A percentile compares a stretch with the other conserved stretches of the same genome.
Evolutionary conservation across 208 protist species (phyloP).

Genomic region (Naegleria fowleri): DNA sequence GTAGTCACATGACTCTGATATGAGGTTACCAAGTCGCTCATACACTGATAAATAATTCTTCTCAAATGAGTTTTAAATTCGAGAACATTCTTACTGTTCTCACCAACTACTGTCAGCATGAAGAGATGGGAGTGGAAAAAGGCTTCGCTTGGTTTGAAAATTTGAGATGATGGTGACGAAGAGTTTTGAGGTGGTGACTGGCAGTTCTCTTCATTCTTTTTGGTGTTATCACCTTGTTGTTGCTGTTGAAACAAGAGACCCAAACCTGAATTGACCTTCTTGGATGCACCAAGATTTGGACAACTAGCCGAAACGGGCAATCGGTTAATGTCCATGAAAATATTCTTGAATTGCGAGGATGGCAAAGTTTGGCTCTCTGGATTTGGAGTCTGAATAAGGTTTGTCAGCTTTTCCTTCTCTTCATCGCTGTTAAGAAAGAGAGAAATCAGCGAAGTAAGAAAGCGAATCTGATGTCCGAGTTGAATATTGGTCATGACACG

Average conservation of each 20-base stretch:
- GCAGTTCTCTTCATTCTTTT: too few species aligned
- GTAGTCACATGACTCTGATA: not conserved
- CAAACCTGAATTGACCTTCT: not conserved
- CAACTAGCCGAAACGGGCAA: not conserved
- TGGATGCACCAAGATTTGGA: not conserved
- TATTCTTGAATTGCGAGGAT: not conserved
- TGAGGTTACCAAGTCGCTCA: not conserved
- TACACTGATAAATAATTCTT: not conserved
- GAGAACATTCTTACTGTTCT: not conserved
- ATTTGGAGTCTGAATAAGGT: not conserved
- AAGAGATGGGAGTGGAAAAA: not conserved
- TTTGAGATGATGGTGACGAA: not conserved
- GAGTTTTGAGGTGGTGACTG: too few species aligned
- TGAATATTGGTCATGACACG: not conserved
- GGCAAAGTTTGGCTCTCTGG: not conserved
- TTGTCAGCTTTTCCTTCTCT: not conserved
- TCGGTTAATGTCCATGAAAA: not conserved
- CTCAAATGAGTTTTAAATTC: not conserved
- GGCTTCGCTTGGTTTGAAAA: not conserved
- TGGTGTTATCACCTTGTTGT: not conserved
- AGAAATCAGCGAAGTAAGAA: not conserved
- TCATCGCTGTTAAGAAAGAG: not conserved
- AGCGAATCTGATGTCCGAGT: not conserved
- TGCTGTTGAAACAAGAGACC: not conserved
- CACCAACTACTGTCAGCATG: not conserved